These are phyloP conservation scores for Lasiodiplodia hormozganensis DNA, from an alignment of 2,329 filamentous ascomycete species.

Conservation along the genomic window DNA sequence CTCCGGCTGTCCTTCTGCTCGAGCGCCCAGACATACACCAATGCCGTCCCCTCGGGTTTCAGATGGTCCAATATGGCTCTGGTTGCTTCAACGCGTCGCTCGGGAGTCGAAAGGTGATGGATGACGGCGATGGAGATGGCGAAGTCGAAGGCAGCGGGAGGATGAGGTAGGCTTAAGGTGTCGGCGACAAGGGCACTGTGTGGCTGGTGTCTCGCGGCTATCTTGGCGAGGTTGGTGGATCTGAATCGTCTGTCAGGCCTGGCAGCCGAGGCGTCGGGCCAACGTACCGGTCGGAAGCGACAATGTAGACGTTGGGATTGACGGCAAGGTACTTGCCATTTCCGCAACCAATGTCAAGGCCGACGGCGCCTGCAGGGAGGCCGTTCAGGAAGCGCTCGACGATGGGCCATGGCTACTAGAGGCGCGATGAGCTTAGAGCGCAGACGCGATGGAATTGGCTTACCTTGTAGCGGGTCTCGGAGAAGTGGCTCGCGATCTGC, in stretches of 20 bases:
- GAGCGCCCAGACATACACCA: constrained; percentile 94
- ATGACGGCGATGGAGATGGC: constrained; percentile 93
- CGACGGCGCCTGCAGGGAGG: constrained; percentile 73
- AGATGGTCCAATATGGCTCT: constrained; percentile 73
- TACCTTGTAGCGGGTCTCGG: constrained; percentile 76
- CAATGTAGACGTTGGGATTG: constrained; percentile 76
- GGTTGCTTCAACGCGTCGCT: constrained; percentile 76
- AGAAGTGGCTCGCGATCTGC: constrained; percentile 84
- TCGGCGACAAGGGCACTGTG: constrained; percentile 81
- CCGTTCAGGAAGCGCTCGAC: constrained; percentile 77
- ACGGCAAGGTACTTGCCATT: constrained; percentile 95
- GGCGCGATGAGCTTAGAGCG: constrained; percentile 16
- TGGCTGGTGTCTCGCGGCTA: constrained; percentile 61
- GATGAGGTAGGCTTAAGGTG: constrained; percentile 82
- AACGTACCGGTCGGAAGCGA: constrained; percentile 74
- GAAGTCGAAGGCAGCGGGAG: constrained; percentile 73
- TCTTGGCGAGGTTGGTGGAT: constrained; percentile 64
- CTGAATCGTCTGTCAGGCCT: not conserved
- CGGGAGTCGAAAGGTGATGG: constrained; percentile 85
- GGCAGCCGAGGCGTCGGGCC: not conserved
- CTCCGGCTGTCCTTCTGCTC: constrained; percentile 87
- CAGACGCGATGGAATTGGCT: not conserved
- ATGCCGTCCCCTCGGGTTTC: constrained; percentile 51
- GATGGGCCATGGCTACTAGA: constrained; percentile 81
- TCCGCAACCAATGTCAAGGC: constrained; percentile 91